A percentile compares a stretch with the other conserved stretches of the same genome.
These are phyloP conservation scores for Eragrostis curvula DNA, from an alignment of 176 grass and related monocot species.

Conservation along the genomic window DNA sequence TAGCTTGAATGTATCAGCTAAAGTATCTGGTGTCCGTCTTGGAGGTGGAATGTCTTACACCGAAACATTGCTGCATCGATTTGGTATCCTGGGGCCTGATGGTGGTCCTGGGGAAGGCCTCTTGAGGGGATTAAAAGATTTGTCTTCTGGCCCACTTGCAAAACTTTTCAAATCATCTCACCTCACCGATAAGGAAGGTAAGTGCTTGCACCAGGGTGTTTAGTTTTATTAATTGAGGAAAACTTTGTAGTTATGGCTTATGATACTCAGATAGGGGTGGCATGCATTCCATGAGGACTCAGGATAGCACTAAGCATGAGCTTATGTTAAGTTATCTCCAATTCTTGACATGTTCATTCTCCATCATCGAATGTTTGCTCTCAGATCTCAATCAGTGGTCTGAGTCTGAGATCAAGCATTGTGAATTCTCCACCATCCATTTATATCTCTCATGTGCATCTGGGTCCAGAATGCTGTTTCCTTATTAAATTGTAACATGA, in stretches of 20 bases:
- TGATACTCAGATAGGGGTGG: conserved; percentile 11
- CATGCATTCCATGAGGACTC: background rate
- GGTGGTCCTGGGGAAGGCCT: conserved; percentile 90
- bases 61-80: conserved; percentile 82
- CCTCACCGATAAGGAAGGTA: conserved; percentile 61
- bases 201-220: conserved; percentile 11
- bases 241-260: conserved; percentile 14
- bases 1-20: conserved; percentile 85
- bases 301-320: conserved; percentile 3
- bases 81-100: conserved; percentile 95
- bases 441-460: conserved; percentile 9
- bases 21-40: conserved; percentile 85
- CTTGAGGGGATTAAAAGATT: conserved; percentile 87
- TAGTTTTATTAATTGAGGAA: conserved; percentile 9
- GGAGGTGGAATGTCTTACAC: conserved; percentile 96
- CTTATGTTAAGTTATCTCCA: conserved; percentile 12
- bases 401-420: background rate
- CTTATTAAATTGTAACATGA: conserved; percentile 27
- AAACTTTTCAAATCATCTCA: conserved; percentile 88
- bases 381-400: background rate
- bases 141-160: conserved; percentile 92
- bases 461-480: background rate
- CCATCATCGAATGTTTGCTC: background rate
- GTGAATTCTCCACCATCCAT: conserved; percentile 12
- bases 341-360: conserved; percentile 6